These are phyloP conservation scores for Phytophthora hibernalis DNA, from an alignment of 352 stramenopile species.

Conservation along the genomic window DNA sequence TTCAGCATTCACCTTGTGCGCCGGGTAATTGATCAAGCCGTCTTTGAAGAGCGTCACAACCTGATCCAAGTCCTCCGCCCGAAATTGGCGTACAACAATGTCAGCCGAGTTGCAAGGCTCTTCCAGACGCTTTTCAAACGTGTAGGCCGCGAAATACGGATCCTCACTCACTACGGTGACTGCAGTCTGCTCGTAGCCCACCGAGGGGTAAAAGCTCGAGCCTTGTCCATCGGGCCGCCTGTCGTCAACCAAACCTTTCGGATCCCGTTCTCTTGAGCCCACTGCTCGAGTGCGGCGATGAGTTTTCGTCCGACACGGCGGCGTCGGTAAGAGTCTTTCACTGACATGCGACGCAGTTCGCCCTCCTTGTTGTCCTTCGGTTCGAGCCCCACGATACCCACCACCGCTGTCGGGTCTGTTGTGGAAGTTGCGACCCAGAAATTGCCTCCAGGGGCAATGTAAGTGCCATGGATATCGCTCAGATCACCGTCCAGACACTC, in stretches of 20 bases:
- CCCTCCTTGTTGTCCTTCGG: slow-evolving; percentile 32
- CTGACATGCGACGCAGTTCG: slow-evolving; percentile 52
- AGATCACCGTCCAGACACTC: slow-evolving; percentile 41
- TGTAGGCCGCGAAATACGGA: slow-evolving; percentile 37
- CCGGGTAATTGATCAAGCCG: slow-evolving; percentile 30
- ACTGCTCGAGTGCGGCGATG: slow-evolving; percentile 48
- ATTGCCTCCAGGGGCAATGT: slow-evolving; percentile 49
- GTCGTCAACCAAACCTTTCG: slow-evolving; percentile 48
- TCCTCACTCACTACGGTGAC: slow-evolving; percentile 26
- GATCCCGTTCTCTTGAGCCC: slow-evolving; percentile 31
- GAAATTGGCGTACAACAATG: slow-evolving; percentile 31
- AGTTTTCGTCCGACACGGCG: slow-evolving; percentile 47
- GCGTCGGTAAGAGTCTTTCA: slow-evolving; percentile 42
- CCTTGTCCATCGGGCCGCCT: slow-evolving; percentile 32
- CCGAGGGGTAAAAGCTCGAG: slow-evolving; percentile 41
- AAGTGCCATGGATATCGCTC: slow-evolving; percentile 43
- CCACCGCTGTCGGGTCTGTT: slow-evolving; percentile 21
- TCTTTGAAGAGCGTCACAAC: slow-evolving; percentile 28
- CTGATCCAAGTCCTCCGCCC: slow-evolving; percentile 18
- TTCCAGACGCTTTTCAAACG: slow-evolving; percentile 35
- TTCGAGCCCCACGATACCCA: slow-evolving; percentile 44
- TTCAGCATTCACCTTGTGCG: slow-evolving; percentile 23
- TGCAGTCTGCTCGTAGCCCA: slow-evolving; percentile 33
- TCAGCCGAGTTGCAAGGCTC: neutral
- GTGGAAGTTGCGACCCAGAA: slow-evolving; percentile 52